phyloP scores from a whole-genome alignment of 208 protist species.

The Leishmania braziliensis region DNA sequence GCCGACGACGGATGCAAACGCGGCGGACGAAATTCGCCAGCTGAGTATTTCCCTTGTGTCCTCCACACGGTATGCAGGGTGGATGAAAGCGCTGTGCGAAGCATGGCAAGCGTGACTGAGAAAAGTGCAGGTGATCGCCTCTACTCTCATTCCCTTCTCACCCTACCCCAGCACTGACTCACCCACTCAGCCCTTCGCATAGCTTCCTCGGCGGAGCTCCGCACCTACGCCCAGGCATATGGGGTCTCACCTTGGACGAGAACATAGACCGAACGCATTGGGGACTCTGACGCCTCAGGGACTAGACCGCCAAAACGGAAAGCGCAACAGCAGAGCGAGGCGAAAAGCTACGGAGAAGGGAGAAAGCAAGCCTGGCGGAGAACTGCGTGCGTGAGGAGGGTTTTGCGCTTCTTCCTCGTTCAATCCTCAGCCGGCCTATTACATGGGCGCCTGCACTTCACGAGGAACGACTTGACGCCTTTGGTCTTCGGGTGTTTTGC shows the following conservation, averaged over 20 bases:
- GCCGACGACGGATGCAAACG: neutral
- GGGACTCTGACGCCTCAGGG: neutral
- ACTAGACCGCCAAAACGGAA: neutral
- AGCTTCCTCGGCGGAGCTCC: neutral
- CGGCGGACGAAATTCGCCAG: neutral
- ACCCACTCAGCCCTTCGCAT: neutral
- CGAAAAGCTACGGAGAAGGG: neutral
- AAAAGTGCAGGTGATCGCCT: neutral
- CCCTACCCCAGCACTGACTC: neutral
- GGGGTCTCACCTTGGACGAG: neutral
- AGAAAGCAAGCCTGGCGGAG: neutral
- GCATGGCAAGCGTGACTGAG: slow-evolving; percentile 7
- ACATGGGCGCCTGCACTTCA: neutral
- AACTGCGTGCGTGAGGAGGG: neutral
- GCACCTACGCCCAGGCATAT: neutral
- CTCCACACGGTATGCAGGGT: slow-evolving; percentile 21
- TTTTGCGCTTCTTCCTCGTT: neutral
- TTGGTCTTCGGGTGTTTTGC: neutral
- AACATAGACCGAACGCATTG: neutral
- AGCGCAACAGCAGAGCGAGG: no score
- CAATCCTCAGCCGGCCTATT: neutral
- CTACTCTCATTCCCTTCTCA: neutral
- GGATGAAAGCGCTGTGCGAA: slow-evolving; percentile 9
- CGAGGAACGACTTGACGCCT: neutral
- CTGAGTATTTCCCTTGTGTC: slow-evolving; percentile 12